Percentiles rank a stretch among this genome's conserved stretches.
Evolutionary conservation across 768 basidiomycete genomes (phyloP).

Genomic region (Dictyophora rubrovolvata): DNA sequence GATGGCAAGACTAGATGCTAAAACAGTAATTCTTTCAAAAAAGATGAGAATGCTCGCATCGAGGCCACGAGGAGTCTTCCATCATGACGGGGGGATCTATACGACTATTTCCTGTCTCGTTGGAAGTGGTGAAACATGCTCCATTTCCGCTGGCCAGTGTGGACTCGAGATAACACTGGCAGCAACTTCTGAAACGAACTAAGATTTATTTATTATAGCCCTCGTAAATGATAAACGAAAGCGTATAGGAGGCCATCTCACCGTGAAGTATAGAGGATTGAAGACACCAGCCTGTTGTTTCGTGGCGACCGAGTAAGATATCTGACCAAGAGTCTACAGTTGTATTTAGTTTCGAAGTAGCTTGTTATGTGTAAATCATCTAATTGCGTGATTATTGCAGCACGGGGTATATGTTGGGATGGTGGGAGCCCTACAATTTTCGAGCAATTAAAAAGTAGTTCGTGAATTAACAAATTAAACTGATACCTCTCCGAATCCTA

Average conservation of each 20-base stretch:
- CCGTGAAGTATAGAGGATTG: constrained; percentile 20
- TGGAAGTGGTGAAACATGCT: constrained; percentile 15
- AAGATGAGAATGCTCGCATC: constrained; percentile 28
- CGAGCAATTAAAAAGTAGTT: constrained; percentile 8
- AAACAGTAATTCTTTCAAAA: background rate
- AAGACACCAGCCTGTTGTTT: constrained; percentile 53
- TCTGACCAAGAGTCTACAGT: constrained; percentile 35
- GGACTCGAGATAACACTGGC: background rate
- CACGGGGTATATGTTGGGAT: constrained; percentile 40
- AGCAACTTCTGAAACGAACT: constrained; percentile 1
- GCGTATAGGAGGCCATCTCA: constrained; percentile 14
- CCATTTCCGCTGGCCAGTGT: background rate
- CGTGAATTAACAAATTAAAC: constrained; percentile 14
- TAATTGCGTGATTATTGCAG: constrained; percentile 50
- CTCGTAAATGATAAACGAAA: background rate
- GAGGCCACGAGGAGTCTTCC: constrained; percentile 21
- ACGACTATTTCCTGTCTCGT: constrained; percentile 31
- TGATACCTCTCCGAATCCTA: background rate
- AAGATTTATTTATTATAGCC: background rate
- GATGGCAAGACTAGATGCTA: background rate
- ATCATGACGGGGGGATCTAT: constrained; percentile 50
- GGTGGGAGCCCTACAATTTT: constrained; percentile 51
- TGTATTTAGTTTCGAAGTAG: constrained; percentile 11
- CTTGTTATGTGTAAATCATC: constrained; percentile 47
- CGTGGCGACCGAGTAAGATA: constrained; percentile 26